A percentile compares a stretch with the other conserved stretches of the same genome.
Evolutionary conservation across 371 early-diverging fungal species (phyloP).

Genomic region (Zancudomyces culisetae): DNA sequence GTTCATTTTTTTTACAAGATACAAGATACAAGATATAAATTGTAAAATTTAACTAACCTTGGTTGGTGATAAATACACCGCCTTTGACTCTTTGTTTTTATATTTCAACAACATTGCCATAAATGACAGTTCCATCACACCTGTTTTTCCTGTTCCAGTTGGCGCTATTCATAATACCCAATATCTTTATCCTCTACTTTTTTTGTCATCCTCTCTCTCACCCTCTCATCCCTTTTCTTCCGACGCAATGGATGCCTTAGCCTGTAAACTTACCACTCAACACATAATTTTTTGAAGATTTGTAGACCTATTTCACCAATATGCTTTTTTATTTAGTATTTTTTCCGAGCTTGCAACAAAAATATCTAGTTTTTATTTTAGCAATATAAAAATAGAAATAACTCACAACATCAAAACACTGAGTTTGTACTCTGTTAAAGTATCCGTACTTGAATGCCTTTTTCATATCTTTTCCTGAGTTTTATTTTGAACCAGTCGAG

Average conservation of each 20-base stretch:
- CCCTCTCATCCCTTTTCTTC: too few species aligned
- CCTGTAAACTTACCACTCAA: background rate
- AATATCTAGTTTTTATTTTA: too few species aligned
- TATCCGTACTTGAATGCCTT: background rate
- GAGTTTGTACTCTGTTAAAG: conserved; percentile 1
- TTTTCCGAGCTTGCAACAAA: too few species aligned
- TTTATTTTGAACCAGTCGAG: too few species aligned
- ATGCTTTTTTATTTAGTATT: background rate
- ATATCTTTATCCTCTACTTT: too few species aligned
- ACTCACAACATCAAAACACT: conserved; percentile 4
- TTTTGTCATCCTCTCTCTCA: too few species aligned
- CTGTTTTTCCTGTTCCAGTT: conserved; percentile 5
- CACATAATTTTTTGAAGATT: background rate
- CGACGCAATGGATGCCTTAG: too few species aligned
- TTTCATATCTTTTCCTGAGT: background rate
- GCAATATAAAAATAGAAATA: too few species aligned
- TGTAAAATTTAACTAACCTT: conserved; percentile 1
- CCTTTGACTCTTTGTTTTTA: background rate
- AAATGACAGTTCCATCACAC: conserved; percentile 4
- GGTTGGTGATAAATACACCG: conserved; percentile 1
- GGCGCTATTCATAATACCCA: background rate
- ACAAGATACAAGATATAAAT: background rate
- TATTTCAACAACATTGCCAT: background rate
- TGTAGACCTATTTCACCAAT: background rate
- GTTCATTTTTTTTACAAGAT: too few species aligned